Evolutionary conservation across 805 yeast genomes (phyloP).

Genomic region (Vanderwaltozyma yarrowii): DNA sequence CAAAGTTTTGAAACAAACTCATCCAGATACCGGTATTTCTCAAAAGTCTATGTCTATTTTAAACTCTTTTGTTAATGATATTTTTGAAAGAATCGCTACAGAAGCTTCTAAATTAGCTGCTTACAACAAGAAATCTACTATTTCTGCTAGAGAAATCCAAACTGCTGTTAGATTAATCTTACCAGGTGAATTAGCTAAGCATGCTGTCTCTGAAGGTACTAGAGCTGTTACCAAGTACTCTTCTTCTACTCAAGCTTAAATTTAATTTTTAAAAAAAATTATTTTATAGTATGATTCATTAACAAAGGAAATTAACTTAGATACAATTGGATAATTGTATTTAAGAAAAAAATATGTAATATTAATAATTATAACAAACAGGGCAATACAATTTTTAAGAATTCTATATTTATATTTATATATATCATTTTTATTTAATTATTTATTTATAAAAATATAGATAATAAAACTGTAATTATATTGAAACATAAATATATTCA

Average conservation of each 20-base stretch:
- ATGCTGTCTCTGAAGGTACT: conserved; percentile 97
- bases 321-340: background rate
- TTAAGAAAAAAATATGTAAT: background rate
- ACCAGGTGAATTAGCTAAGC: conserved; percentile 98
- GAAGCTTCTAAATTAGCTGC: conserved; percentile 98
- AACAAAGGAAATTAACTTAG: too few species aligned
- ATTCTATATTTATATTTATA: too few species aligned
- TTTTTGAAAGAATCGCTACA: conserved; percentile 94
- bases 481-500: too few species aligned
- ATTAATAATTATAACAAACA: too few species aligned
- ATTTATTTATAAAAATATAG: too few species aligned
- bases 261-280: background rate
- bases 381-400: background rate
- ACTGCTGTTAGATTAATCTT: conserved; percentile 96
- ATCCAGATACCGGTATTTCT: conserved; percentile 99
- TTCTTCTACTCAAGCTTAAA: conserved; percentile 42
- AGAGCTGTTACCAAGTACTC: conserved; percentile 97
- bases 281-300: too few species aligned
- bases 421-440: too few species aligned
- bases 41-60: conserved; percentile 97
- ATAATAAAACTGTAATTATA: background rate
- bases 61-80: conserved; percentile 97
- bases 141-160: conserved; percentile 97
- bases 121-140: conserved; percentile 96
- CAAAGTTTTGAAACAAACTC: conserved; percentile 98